phyloP scores from a whole-genome alignment of 148 eudicot genomes.

The Amaranthus palmeri region DNA sequence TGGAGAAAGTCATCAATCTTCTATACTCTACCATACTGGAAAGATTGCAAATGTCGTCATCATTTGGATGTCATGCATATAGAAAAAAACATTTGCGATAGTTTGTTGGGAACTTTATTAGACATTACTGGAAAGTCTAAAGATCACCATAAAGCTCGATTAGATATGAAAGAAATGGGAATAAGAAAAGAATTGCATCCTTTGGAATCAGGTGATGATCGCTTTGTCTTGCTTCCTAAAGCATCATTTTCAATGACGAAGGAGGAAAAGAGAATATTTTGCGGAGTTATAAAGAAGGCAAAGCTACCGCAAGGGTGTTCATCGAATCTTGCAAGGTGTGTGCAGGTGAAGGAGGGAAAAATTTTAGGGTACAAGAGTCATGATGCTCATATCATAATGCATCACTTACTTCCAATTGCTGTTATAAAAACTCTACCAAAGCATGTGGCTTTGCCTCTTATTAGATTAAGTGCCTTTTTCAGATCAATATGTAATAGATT shows the following conservation, averaged over 20 bases:
- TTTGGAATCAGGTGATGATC: not conserved
- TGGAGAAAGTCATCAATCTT: constrained; percentile 12
- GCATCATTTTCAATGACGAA: constrained; percentile 2
- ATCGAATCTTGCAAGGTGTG: constrained; percentile 1
- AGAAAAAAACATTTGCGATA: constrained; percentile 13
- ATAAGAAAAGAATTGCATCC: constrained; percentile 1
- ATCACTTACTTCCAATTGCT: constrained; percentile 9
- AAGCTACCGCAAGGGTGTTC: constrained; percentile 13
- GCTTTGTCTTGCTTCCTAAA: not conserved
- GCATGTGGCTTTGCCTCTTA: not conserved
- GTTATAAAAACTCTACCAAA: not conserved
- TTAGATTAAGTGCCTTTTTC: constrained; percentile 3
- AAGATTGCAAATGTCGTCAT: not conserved
- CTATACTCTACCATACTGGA: constrained; percentile 4
- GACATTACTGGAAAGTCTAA: not conserved
- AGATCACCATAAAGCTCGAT: constrained; percentile 9
- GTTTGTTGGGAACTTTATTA: constrained; percentile 1
- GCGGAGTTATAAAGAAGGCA: not conserved
- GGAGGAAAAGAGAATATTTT: not conserved
- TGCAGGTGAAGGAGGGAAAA: constrained; percentile 6
- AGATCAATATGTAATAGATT: not conserved
- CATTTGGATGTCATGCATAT: constrained; percentile 9
- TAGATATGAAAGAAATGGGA: not conserved
- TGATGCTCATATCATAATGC: constrained; percentile 13
- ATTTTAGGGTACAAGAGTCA: constrained; percentile 7